Evolutionary conservation across 2,329 filamentous ascomycete genomes (phyloP), one percentile per base, ranked within the genome.

Genomic region (Cyphellophora europaea): DNA sequence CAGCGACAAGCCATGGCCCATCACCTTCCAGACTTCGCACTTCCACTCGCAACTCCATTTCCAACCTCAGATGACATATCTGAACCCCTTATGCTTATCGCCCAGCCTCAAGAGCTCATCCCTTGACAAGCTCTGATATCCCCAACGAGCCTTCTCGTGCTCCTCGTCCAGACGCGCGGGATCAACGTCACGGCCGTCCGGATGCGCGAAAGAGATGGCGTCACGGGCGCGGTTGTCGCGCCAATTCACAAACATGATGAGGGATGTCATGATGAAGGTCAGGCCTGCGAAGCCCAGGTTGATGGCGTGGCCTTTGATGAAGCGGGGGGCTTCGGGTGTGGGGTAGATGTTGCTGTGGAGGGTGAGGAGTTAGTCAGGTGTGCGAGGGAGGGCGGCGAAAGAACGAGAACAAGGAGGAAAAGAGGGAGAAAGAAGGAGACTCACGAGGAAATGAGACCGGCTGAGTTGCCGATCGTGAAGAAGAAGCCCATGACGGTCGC

Each of bases 291-390:
- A 35, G 6, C 38, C 41, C 5, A 43, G 32, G 12, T 40, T 27
- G 32, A 43, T 38, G 6, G 38, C 27, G 19, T 43, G 41, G 5
- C 41, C 41, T 33, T 43, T 43, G 32, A 38, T 25, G 33, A 41
- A 43, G 11, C 38, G 34, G 2, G 41, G 41, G 5, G 38, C 12
- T 18, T 32, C 30, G 19, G 30, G 13, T 11, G 30, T 11, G 11
- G 30, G 30, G 18, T 32, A 32, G 12, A 32, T 32, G 30, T 32
- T 32, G 17, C n/a, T n/a, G n/a, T n/a, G n/a, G n/a, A n/a, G n/a
- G n/a, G n/a, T n/a, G n/a, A n/a, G n/a, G n/a, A n/a, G n/a, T n/a
- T n/a, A n/a, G n/a, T n/a, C n/a, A n/a, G n/a, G n/a, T n/a, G n/a
- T n/a, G n/a, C n/a, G 18, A 38, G 38, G 1, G 36, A 33, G 5